Evolutionary conservation across 2,329 filamentous ascomycete species (phyloP), one percentile per base, ranked within the genome.

Genomic region (Lecanicillium sp.): DNA sequence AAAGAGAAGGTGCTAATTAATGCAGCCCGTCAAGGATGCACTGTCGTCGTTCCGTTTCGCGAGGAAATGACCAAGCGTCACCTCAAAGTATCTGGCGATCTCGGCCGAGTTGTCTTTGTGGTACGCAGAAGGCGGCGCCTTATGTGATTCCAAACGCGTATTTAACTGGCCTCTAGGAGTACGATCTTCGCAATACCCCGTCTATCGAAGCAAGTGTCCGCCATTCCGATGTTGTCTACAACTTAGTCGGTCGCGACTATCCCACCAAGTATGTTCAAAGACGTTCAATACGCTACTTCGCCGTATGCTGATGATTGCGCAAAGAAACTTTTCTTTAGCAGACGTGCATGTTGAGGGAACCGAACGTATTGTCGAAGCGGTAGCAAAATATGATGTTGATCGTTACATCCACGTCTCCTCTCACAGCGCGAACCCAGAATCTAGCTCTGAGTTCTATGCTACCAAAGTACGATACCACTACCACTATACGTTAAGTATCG

Each of bases 11-110:
- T 58, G 58, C 42, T 42, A 30, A 43, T 37, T 5, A 39, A 14
- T 30, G 27, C 36, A 94, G 90, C 92, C 52, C 82, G 86, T 47
- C 80, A 88, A 68, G 92, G 92, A 81, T 94, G 87, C 65, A 95
- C 84, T 29, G 92, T 98, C 29, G 79, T 98, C 44, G 66, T 97
- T 44, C 92, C 92, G 36, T 98, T 79, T 73, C 83, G 92, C 33
- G 92, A 98, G 71, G 92, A 97, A 66, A 97, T 96, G 89, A 73
- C 84, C 52, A 97, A 97, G 76, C 83, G 92, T 52, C 90, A 97
- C 69, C 72, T 98, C 57, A 97, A 97, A 69, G 81, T 95, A 43
- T 75, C 87, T n/a, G 92, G 92, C 65, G 92, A 98, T 65, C 72
- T 98, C 44, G 92, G 92, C 46, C 79, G 87, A 52, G 77, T 98